These are phyloP conservation scores for Wickerhamomyces queroliae DNA, from an alignment of 805 yeast species.

Conservation along the genomic window DNA sequence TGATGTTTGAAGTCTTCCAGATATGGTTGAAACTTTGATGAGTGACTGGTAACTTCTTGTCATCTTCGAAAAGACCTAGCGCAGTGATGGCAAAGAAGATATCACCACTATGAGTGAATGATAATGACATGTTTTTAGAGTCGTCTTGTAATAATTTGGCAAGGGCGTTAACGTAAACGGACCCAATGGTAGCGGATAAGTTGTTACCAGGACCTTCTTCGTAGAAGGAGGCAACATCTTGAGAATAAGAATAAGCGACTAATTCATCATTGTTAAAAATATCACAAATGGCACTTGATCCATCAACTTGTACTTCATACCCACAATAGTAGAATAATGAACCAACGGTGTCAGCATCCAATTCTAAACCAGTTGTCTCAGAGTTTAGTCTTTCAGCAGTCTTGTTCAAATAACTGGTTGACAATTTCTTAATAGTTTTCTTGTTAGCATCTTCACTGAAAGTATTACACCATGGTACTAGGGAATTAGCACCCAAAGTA, in stretches of 20 bases:
- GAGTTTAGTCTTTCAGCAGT: constrained; percentile 28
- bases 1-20: constrained; percentile 39
- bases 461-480: constrained; percentile 50
- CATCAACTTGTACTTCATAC: constrained; percentile 43
- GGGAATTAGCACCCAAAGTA: constrained; percentile 49
- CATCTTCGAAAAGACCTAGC: constrained; percentile 36
- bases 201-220: constrained; percentile 43
- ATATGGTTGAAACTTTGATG: constrained; percentile 37
- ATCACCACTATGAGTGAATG: constrained; percentile 53
- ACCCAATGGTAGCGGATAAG: constrained; percentile 34
- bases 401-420: constrained; percentile 13
- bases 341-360: constrained; percentile 35
- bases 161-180: constrained; percentile 44
- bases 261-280: constrained; percentile 47
- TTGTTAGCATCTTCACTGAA: constrained; percentile 25
- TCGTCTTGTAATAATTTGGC: constrained; percentile 35
- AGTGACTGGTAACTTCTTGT: constrained; percentile 30
- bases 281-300: constrained; percentile 19
- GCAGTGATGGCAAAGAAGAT: constrained; percentile 42
- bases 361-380: constrained; percentile 33
- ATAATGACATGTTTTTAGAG: constrained; percentile 33
- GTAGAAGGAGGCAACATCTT: constrained; percentile 40
- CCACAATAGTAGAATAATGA: constrained; percentile 41
- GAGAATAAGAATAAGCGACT: constrained; percentile 33
- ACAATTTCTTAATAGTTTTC: constrained; percentile 23